Base-by-base conservation (phyloP, 768 basidiomycete genomes). In the Cystobasidiopsis lactophilus region DNA sequence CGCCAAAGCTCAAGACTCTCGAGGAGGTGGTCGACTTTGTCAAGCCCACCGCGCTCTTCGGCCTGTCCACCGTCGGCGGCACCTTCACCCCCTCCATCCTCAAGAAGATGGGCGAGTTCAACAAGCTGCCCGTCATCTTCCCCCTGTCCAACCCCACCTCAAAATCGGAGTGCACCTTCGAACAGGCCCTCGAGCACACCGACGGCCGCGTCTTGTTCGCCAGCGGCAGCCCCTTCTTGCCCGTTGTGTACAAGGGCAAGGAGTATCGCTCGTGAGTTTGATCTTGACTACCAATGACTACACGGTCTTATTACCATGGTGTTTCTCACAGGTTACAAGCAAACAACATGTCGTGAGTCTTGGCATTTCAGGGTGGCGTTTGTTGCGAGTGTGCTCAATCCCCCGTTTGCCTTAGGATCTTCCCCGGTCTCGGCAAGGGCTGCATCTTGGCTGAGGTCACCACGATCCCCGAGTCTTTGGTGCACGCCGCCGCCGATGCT, bases 81-180 rank as follows among this genome's bases (percentile, higher is more conserved):
- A 81, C 85, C 1, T 93, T 91, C 69, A 74, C 70, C 46, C 69
- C 77, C 39, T 71, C 73, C 16, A 78, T 83, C 49, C 75, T 91
- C 46, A 69, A 75, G 57, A 69, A 74, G 0, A 86, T 93, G 85
- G 75, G 79, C 18, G 72, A 73, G 27, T 72, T 80, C 61, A 91
- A 88, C 66, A 70, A 75, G 3, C 75, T 77, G 18, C 88, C 88
- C 23, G 86, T 91, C 69, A 75, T 91, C 65, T 91, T 91, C 73
- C 83, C 88, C 30, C 75, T 91, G 10, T 85, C 82, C 23, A 93
- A 91, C 70, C 88, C 88, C 7, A 50, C 59, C 26, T 44, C 49
- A 71, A 82, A 45, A 29, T 80, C 79, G 5, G 84, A 85, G 63
- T 82, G 80, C 65, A 77, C 78, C 23, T 86, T 82, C 66, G 67